These are phyloP conservation scores for Rubia occidens DNA, from an alignment of 305 asterid species.

Conservation along the genomic window DNA sequence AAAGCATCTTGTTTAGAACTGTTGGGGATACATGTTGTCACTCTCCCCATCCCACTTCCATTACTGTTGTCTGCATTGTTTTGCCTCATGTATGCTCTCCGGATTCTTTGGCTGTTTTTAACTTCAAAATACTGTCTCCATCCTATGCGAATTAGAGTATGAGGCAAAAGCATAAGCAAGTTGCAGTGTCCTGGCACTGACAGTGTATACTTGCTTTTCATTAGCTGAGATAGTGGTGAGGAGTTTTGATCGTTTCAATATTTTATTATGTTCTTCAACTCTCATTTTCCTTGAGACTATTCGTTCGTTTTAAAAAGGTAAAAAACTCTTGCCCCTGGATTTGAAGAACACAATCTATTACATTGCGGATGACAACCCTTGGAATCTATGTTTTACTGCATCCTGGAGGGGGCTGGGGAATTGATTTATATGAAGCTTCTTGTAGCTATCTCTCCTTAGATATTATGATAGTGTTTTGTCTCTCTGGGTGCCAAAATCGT, in stretches of 20 bases:
- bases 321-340: neutral
- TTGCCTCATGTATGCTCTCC: neutral
- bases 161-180: neutral
- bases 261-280: no score
- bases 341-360: neutral
- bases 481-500: neutral
- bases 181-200: neutral
- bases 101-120: neutral
- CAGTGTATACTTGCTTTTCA: no score
- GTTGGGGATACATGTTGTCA: no score
- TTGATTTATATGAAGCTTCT: conserved; percentile 3
- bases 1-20: no score
- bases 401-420: neutral
- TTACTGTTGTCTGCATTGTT: neutral
- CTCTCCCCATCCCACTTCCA: no score
- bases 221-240: neutral
- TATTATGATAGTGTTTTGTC: conserved; percentile 12
- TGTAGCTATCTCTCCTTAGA: neutral
- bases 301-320: neutral
- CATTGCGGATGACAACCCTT: neutral
- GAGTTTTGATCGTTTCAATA: neutral
- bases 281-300: no score
- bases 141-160: neutral
- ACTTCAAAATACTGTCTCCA: neutral
- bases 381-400: neutral